Conservation (phyloP, 306 rosid genomes). For the Vicia villosa region DNA sequence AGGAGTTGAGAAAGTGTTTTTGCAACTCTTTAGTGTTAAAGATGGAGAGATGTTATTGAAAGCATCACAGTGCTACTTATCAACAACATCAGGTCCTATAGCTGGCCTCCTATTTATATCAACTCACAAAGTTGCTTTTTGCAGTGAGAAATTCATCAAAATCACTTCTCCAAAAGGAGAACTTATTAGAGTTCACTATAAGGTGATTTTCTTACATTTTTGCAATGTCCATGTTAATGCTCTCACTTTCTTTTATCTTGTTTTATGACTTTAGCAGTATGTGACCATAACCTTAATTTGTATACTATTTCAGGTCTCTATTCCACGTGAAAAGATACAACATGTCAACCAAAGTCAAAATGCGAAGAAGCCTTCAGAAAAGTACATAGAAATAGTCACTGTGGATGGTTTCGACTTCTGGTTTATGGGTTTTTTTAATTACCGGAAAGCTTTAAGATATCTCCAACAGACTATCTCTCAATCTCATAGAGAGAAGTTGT, state of each 20-base stretch:
- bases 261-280: neutral
- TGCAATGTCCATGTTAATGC: neutral
- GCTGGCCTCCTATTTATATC: no score
- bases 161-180: no score
- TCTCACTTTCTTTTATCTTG: neutral
- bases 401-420: no score
- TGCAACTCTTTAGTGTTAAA: conserved; percentile 50
- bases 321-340: no score
- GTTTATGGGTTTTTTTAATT: neutral
- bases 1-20: conserved; percentile 62
- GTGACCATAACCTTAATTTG: neutral
- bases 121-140: no score
- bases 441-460: conserved; percentile 12
- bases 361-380: no score
- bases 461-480: conserved; percentile 23
- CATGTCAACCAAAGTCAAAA: no score
- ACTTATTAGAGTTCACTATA: conserved; percentile 64
- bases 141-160: no score
- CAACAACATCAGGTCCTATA: conserved; percentile 81
- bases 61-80: conserved; percentile 70
- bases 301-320: neutral
- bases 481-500: no score
- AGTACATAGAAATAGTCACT: no score
- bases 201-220: conserved; percentile 17
- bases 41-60: conserved; percentile 69